A percentile compares a stretch with the other conserved stretches of the same genome.
Conservation (phyloP, 2,329 filamentous ascomycete genomes). For the Paecilomyces formosus region DNA sequence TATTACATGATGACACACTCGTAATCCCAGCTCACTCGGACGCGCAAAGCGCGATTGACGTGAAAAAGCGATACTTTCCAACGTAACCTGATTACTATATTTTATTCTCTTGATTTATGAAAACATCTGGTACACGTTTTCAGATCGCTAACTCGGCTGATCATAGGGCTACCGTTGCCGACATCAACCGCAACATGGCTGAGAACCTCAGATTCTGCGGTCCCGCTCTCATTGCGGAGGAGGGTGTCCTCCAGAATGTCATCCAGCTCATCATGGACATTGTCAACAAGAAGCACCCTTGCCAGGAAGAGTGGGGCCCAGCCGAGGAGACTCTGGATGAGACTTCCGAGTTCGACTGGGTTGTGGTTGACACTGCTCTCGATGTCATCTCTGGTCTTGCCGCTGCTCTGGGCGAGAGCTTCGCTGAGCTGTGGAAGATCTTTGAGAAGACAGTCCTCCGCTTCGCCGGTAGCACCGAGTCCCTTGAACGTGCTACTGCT, state of each 20-base stretch:
- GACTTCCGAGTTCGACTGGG: slow-evolving; percentile 94
- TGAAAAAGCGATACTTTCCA: slow-evolving; percentile 63
- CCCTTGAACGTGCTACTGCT: slow-evolving; percentile 79
- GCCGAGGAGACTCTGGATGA: slow-evolving; percentile 63
- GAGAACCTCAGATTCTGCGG: slow-evolving; percentile 87
- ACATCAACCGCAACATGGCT: slow-evolving; percentile 89
- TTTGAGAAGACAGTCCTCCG: slow-evolving; percentile 89
- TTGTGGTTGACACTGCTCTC: slow-evolving; percentile 87
- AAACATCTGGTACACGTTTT: slow-evolving; percentile 9
- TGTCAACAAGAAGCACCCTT: slow-evolving; percentile 84
- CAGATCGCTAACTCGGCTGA: slow-evolving; percentile 35
- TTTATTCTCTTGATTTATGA: slow-evolving; percentile 11
- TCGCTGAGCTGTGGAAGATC: slow-evolving; percentile 86
- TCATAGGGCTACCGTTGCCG: slow-evolving; percentile 73
- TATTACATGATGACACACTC: slow-evolving; percentile 73
- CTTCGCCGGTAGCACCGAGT: slow-evolving; percentile 77
- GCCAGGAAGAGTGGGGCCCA: slow-evolving; percentile 83
- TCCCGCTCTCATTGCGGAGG: slow-evolving; percentile 70
- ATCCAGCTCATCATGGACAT: slow-evolving; percentile 69
- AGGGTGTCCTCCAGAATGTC: slow-evolving; percentile 66
- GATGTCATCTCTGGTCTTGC: slow-evolving; percentile 84
- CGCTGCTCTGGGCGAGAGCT: slow-evolving; percentile 70
- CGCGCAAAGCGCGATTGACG: slow-evolving; percentile 78
- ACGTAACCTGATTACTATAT: slow-evolving; percentile 37
- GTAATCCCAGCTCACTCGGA: slow-evolving; percentile 99